These are phyloP conservation scores for Rehmannia glutinosa DNA, from an alignment of 257 asterid species.

Conservation along the genomic window DNA sequence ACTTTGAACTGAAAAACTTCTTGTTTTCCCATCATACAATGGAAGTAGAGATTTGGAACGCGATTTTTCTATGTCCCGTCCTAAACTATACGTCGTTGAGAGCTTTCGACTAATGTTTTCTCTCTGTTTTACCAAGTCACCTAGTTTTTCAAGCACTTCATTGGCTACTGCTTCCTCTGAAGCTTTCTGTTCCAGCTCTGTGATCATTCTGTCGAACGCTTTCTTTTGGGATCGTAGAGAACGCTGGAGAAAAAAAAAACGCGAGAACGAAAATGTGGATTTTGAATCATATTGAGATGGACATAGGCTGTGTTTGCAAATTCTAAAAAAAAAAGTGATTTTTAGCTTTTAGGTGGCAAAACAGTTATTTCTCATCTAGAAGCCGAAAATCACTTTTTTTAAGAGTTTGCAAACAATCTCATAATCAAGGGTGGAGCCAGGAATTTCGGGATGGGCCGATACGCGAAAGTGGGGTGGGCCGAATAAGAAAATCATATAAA, in stretches of 20 bases:
- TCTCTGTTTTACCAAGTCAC: constrained; percentile 60
- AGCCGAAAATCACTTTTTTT: too few species aligned
- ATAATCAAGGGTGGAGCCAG: too few species aligned
- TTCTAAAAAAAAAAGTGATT: too few species aligned
- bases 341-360: too few species aligned
- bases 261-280: neutral
- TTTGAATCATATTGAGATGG: too few species aligned
- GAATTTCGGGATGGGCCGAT: too few species aligned
- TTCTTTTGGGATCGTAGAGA: constrained; percentile 70
- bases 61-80: constrained; percentile 47
- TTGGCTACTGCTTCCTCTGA: constrained; percentile 47
- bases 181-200: constrained; percentile 55
- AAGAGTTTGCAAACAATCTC: too few species aligned
- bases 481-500: too few species aligned
- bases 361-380: too few species aligned
- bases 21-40: constrained; percentile 32
- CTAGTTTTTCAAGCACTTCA: constrained; percentile 48
- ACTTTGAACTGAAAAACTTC: constrained; percentile 63
- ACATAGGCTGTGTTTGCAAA: too few species aligned
- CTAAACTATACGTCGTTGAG: constrained; percentile 76
- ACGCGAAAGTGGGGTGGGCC: too few species aligned
- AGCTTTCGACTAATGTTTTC: constrained; percentile 69
- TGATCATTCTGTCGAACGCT: constrained; percentile 62
- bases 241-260: constrained; percentile 37
- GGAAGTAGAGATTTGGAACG: constrained; percentile 52